Evolutionary conservation across 2,329 filamentous ascomycete species (phyloP), one percentile per base, ranked within the genome.

Genomic region (Botryotinia narcissicola): DNA sequence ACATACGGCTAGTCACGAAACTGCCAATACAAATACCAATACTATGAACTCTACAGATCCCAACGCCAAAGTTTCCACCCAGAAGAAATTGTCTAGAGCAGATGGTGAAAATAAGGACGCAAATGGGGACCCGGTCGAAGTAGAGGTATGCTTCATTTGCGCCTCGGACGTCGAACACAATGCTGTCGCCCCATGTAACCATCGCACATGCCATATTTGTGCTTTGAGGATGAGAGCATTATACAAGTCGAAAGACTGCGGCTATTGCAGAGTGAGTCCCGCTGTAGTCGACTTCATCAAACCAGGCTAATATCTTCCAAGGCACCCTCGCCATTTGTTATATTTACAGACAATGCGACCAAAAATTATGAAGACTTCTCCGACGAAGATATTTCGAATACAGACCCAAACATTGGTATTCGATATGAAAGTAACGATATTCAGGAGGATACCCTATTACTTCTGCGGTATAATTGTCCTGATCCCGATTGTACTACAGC

Each of bases 141-240:
- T 87, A 40, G 94, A 98, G 75, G 88, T 98, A 75, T 99, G 96
- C 88, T 98, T 98, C 83, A 99, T 99, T 80, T 99, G 96, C 83
- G 95, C 96, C 73, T 97, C 95, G 77, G 89, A 91, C 3, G 91
- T 99, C 66, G 90, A 92, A 67, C 94, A 98, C 84, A 91, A 93
- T 78, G 92, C 95, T 16, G 90, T 99, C 76, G 91, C 95, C 46
- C 95, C 96, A 32, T 99, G 96, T 84, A 98, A 98, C 82, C 96
- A 99, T 84, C 89, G 93, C 73, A 98, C 95, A 67, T 99, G 96
- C 81, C 96, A 99, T 84, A 97, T 98, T 77, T 99, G 96, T 82
- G 92, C 94, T 16, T 84, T 99, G 78, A 89, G 96, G 74, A 89
- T 98, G 89, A 89, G 96, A 78, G 96, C 95, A 1, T 85, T 99